phyloP scores from a whole-genome alignment of 169 alveolate species.

The Plasmodium gallinaceum region DNA sequence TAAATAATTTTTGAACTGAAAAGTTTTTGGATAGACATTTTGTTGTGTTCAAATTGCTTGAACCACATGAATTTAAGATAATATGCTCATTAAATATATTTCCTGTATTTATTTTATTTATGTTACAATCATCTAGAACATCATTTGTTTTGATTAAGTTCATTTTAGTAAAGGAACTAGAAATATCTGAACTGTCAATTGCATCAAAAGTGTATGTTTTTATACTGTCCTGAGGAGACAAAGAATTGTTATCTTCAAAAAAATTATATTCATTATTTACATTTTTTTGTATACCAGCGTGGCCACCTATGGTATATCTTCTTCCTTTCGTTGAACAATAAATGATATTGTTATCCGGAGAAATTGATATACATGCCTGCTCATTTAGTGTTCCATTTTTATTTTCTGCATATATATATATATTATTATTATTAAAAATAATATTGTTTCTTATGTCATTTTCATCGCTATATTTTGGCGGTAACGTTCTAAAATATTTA shows the following conservation, averaged over 20 bases:
- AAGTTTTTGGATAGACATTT: slow-evolving; percentile 58
- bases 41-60: slow-evolving; percentile 39
- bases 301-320: slow-evolving; percentile 75
- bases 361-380: slow-evolving; percentile 72
- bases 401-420: slow-evolving; percentile 75
- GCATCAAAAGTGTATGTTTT: slow-evolving; percentile 67
- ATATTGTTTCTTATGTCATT: slow-evolving; percentile 75
- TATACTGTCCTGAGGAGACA: slow-evolving; percentile 44
- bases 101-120: slow-evolving; percentile 45
- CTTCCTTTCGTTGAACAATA: slow-evolving; percentile 73
- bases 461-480: slow-evolving; percentile 74
- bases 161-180: slow-evolving; percentile 70
- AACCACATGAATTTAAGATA: slow-evolving; percentile 57
- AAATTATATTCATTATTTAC: slow-evolving; percentile 69
- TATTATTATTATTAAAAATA: slow-evolving; percentile 65
- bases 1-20: slow-evolving; percentile 61
- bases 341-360: slow-evolving; percentile 69
- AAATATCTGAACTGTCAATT: slow-evolving; percentile 56
- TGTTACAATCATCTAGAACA: slow-evolving; percentile 21
- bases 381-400: slow-evolving; percentile 77
- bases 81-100: slow-evolving; percentile 64
- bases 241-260: slow-evolving; percentile 37
- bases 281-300: slow-evolving; percentile 73
- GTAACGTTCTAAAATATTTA: slow-evolving; percentile 69
- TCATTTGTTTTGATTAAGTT: slow-evolving; percentile 75